Evolutionary conservation across 257 asterid species (phyloP).

Genomic region (Thymus mandschuricus): DNA sequence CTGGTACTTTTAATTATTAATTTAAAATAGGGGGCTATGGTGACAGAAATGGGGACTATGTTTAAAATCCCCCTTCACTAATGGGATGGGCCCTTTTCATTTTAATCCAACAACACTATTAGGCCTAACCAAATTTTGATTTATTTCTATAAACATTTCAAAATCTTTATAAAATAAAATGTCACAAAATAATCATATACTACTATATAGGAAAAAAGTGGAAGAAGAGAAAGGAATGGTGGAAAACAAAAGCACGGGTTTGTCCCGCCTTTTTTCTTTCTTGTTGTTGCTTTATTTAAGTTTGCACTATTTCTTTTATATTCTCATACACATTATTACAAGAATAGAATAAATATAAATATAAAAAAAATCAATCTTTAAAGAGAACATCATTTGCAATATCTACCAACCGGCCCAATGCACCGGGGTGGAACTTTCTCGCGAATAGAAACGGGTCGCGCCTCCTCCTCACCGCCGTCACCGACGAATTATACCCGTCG

Average conservation of each 20-base stretch:
- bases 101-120: not conserved
- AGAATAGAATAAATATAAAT: not conserved
- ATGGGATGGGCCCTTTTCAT: too few species aligned
- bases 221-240: not conserved
- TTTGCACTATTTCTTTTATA: not conserved
- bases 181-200: too few species aligned
- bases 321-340: constrained; percentile 10
- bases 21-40: too few species aligned
- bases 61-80: too few species aligned
- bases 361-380: constrained; percentile 40
- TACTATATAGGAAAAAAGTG: not conserved
- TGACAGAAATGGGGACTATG: too few species aligned
- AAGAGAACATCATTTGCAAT: constrained; percentile 57
- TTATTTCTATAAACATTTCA: not conserved
- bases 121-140: not conserved
- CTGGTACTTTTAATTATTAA: too few species aligned
- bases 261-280: constrained; percentile 53
- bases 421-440: constrained; percentile 56
- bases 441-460: constrained; percentile 73
- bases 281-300: constrained; percentile 1
- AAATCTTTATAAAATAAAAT: too few species aligned
- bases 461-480: constrained; percentile 30
- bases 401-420: constrained; percentile 41
- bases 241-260: constrained; percentile 53
- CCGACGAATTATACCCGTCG: constrained; percentile 43